Conservation (phyloP, 495 filamentous ascomycete genomes). For the Glarea lozoyensis region DNA sequence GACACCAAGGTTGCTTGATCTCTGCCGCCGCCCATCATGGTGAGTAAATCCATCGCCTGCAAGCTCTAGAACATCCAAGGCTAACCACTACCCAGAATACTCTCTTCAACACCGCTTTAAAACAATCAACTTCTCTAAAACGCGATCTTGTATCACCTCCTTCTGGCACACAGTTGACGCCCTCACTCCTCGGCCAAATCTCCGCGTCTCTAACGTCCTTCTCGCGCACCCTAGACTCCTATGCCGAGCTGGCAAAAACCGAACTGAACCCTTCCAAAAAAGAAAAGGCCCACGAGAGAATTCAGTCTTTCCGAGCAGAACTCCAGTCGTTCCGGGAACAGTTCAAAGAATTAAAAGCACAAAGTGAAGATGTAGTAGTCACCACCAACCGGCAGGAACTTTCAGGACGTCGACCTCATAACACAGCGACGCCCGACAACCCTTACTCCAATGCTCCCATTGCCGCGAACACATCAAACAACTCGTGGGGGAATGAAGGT, state of each 20-base stretch:
- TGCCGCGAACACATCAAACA: conserved; percentile 20
- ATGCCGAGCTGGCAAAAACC: conserved; percentile 72
- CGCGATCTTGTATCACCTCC: conserved; percentile 56
- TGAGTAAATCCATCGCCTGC: no score
- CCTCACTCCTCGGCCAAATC: conserved; percentile 60
- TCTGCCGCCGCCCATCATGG: neutral
- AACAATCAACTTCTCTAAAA: conserved; percentile 82
- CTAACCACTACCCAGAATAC: no score
- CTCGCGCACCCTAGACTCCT: conserved; percentile 88
- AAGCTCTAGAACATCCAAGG: no score
- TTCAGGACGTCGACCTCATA: conserved; percentile 80
- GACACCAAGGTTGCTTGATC: neutral
- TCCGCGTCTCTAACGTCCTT: conserved; percentile 83
- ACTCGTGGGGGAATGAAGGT: conserved; percentile 13
- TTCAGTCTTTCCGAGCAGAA: conserved; percentile 78
- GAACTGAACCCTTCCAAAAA: conserved; percentile 83
- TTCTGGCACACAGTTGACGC: conserved; percentile 48
- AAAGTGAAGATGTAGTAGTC: conserved; percentile 65
- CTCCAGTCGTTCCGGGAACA: conserved; percentile 68
- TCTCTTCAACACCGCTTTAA: conserved; percentile 90
- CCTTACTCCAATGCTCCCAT: conserved; percentile 64
- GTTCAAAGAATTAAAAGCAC: conserved; percentile 66
- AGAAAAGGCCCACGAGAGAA: conserved; percentile 78
- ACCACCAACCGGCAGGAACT: conserved; percentile 73
- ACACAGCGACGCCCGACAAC: conserved; percentile 85